Evolutionary conservation across 164 flowering plant genomes (phyloP), one percentile per base, ranked within the genome.

Genomic region (Magnolia officinalis): DNA sequence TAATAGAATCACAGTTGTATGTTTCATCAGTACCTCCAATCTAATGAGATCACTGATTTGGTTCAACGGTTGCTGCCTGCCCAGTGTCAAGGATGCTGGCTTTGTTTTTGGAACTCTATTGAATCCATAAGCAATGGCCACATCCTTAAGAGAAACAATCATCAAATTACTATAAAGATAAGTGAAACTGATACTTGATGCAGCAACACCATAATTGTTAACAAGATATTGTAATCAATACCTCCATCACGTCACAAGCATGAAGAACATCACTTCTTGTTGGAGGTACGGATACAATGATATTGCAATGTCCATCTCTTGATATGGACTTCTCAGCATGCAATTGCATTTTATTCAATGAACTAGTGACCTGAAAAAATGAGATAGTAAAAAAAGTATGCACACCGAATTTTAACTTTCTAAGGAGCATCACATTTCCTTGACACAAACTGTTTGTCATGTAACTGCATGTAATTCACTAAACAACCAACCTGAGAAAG

Each of bases 171-270:
- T 49, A 37, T 9, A 72, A 73, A 21, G 13, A 21, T 5, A 21
- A 21, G 69, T 24, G 31, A 21, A 66, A 14, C 65, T 37, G 45
- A 37, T 37, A 37, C 45, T 37, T 37, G 69, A 66, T 66, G 13
- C 61, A 55, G 13, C 18, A 37, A 55, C 18, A 55, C 19, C 49
- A 55, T 24, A 49, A 45, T 11, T 52, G 63, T 69, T 63, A 74
- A 64, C 37, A 50, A 49, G 14, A 21, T 19, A 23, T 2, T 64
- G 1, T 16, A 49, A 23, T 64, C 70, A 68, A 29, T 88, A 96
- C 99, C 99, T 96, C 98, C 88, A 94, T 90, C 63, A 96, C 94
- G 86, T 96, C 99, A 88, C 99, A 94, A 20, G 98, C 88, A 81
- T 94, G 98, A 79, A 96, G 97, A 73, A 94, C 76, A 77, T 96